phyloP scores from a whole-genome alignment of 257 asterid genomes.

The Ehretia macrophylla region DNA sequence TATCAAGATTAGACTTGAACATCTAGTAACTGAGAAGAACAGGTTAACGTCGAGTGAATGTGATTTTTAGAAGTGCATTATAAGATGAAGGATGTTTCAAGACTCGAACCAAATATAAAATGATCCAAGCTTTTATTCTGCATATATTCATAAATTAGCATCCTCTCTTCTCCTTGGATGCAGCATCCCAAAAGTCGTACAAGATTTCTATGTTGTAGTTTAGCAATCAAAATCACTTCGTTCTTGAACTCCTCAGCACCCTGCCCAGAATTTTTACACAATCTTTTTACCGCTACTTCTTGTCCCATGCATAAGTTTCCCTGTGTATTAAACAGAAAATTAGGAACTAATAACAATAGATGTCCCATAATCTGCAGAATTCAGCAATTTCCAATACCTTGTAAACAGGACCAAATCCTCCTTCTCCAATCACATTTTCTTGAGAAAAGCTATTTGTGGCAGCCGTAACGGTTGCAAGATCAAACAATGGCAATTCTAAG shows the following conservation, averaged over 20 bases:
- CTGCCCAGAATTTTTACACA: constrained; percentile 28
- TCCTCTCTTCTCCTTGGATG: constrained; percentile 30
- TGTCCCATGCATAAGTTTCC: constrained; percentile 18
- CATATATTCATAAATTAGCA: constrained; percentile 6
- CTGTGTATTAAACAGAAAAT: background rate
- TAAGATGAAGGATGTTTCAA: too few relatives aligned
- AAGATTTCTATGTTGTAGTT: constrained; percentile 41
- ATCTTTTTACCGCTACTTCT: constrained; percentile 37
- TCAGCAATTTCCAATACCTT: constrained; percentile 16
- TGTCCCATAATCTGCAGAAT: background rate
- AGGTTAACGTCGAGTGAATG: too few relatives aligned
- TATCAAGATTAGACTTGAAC: too few relatives aligned
- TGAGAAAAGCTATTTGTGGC: constrained; percentile 28
- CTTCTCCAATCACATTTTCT: constrained; percentile 24
- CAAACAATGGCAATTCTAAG: constrained; percentile 23
- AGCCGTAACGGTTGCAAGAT: constrained; percentile 10
- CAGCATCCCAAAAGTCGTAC: constrained; percentile 41
- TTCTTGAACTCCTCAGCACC: constrained; percentile 35
- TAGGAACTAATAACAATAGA: background rate
- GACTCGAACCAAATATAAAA: background rate
- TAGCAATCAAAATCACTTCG: constrained; percentile 30
- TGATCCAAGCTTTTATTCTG: constrained; percentile 29
- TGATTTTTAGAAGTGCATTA: too few relatives aligned
- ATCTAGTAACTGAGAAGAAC: too few relatives aligned
- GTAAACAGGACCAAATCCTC: constrained; percentile 32